Conservation (phyloP, 1,284 basidiomycete genomes). For the Melampsora larici-populina region DNA sequence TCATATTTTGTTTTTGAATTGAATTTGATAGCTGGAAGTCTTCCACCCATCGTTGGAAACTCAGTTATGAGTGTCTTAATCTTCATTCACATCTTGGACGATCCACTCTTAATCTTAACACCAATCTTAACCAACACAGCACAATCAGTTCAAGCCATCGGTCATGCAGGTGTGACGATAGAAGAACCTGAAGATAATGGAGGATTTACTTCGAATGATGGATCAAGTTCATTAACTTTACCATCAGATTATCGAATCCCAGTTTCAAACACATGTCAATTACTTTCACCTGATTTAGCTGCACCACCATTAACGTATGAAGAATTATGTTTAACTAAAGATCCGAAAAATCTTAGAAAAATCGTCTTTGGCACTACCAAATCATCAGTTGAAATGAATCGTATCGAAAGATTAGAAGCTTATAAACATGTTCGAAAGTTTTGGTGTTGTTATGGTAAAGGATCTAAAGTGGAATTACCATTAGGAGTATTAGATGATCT, state of each 20-base stretch:
- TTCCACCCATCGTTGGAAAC: slow-evolving; percentile 25
- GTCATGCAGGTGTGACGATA: neutral
- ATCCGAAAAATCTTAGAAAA: slow-evolving; percentile 10
- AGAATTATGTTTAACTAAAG: slow-evolving; percentile 15
- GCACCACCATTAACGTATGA: slow-evolving; percentile 32
- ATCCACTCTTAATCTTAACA: slow-evolving; percentile 42
- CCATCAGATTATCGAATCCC: slow-evolving; percentile 17
- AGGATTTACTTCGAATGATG: slow-evolving; percentile 40
- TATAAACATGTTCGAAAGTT: slow-evolving; percentile 42
- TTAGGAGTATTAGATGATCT: slow-evolving; percentile 28
- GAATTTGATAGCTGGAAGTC: slow-evolving; percentile 18
- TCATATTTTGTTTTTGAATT: slow-evolving; percentile 1
- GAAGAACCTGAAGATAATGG: slow-evolving; percentile 23
- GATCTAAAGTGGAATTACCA: slow-evolving; percentile 8
- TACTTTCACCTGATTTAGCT: slow-evolving; percentile 24
- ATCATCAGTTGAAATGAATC: slow-evolving; percentile 3
- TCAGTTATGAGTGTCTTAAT: slow-evolving; percentile 24
- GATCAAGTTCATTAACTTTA: slow-evolving; percentile 19
- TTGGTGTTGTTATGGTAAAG: slow-evolving; percentile 41
- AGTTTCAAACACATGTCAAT: slow-evolving; percentile 19
- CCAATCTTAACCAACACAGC: slow-evolving; percentile 42
- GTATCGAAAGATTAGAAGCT: slow-evolving; percentile 38
- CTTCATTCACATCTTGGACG: slow-evolving; percentile 40
- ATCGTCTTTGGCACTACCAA: slow-evolving; percentile 38
- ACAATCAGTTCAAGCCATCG: slow-evolving; percentile 32